Evolutionary conservation across 2,329 filamentous ascomycete species (phyloP), one percentile per base, ranked within the genome.

Genomic region (Fusarium illudens): DNA sequence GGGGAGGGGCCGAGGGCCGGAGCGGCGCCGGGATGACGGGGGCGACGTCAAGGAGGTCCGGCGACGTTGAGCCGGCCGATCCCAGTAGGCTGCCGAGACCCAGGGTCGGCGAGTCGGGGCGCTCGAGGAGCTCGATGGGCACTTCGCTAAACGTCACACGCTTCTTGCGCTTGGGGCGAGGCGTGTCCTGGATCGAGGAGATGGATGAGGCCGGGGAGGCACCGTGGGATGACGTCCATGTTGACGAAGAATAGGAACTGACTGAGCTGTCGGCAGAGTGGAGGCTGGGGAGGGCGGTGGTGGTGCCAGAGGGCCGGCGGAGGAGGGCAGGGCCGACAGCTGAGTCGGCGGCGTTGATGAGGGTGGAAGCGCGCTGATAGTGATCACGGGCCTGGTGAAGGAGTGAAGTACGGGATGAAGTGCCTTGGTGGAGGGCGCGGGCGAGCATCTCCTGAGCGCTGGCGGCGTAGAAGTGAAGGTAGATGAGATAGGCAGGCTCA

Each of bases 391-490:
- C 85, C 67, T 87, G 82, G 33, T 80, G 78, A 6, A 89, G 79
- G 7, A 89, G 78, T 56, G 75, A 81, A 32, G 77, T 77, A 44
- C 85, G 83, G 64, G 83, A 80, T 3, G 81, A 75, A 0, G 84
- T 84, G 2, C 79, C 80, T 11, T 80, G 76, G 15, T 81, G 80
- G 8, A 87, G 77, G 33, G 81, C 79, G 27, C 82, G 81, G 1
- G 85, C 85, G 68, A 86, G 85, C 79, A 84, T 84, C 71, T 89
- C 87, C 39, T 87, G 80, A 13, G 86, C 84, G n/a, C 81, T 84
- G 19, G 87, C 87, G n/a, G 86, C 86, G 64, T 88, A 89, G 73
- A 89, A 88, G 73, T 87, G 83, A 6, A 89, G 80, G 63, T 87
- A 88, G 67, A 89, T 84, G 32, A 87, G 78, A 71, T 88, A 84